Evolutionary conservation across 495 filamentous ascomycete genomes (phyloP).

Genomic region (Daldinia caldariorum): DNA sequence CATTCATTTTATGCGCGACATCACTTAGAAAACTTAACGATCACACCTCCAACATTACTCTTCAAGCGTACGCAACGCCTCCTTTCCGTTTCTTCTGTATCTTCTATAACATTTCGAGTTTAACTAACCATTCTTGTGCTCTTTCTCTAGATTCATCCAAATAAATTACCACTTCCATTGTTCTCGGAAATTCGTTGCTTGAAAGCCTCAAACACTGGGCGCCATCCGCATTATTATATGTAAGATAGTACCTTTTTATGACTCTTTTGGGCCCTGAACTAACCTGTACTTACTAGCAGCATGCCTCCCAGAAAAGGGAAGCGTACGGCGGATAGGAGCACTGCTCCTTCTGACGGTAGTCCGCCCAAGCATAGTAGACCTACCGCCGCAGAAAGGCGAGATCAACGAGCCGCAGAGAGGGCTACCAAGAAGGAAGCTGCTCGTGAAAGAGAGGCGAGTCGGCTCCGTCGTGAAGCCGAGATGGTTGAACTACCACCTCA

Average conservation of each 20-base stretch:
- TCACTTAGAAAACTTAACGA: not conserved
- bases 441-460: slow-evolving; percentile 1
- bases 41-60: not conserved
- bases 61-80: not conserved
- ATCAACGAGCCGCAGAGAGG: not conserved
- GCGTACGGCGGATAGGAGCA: not conserved
- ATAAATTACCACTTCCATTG: too few species aligned
- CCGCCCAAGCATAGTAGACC: not conserved
- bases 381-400: not conserved
- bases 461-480: not conserved
- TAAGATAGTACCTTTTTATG: too few species aligned
- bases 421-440: slow-evolving; percentile 14
- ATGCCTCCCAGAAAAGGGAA: not conserved
- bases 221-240: too few species aligned
- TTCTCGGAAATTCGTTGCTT: too few species aligned
- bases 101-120: not conserved
- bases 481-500: slow-evolving; percentile 14
- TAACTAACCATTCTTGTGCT: not conserved
- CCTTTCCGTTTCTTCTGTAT: not conserved
- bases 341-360: not conserved
- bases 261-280: not conserved
- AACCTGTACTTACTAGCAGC: not conserved
- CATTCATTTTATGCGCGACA: not conserved
- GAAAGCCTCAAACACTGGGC: too few species aligned
- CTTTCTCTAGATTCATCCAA: too few species aligned